Evolutionary conservation across 2,329 filamentous ascomycete species (phyloP), one percentile per base, ranked within the genome.

Genomic region (Cercospora beticola): DNA sequence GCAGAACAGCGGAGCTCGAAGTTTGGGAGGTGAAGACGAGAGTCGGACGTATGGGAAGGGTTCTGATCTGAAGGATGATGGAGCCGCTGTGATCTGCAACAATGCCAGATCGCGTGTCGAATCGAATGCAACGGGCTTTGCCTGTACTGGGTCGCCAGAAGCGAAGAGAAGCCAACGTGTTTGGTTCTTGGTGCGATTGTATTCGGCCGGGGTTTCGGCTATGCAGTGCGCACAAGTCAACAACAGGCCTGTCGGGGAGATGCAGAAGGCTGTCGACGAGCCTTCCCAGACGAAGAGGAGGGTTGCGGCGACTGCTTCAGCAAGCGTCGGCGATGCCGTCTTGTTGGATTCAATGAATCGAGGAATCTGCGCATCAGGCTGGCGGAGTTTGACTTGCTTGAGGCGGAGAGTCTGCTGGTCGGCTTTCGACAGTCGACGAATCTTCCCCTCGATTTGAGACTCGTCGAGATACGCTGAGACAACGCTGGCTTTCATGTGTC

Each of bases 211-310:
- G 0, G 74, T 76, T 59, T 86, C 84, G 2, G 82, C 83, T 18
- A 86, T 76, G 70, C 85, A 86, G 68, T 86, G 85, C 0, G 85
- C 79, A 73, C 84, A 86, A 1, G 83, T 86, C 21, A 86, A 75
- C 4, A 86, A 71, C 49, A 85, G 76, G 4, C 85, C 84, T 3
- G 74, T 65, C 0, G 79, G 70, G 0, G 81, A 79, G 36, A 86
- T 81, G 70, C 83, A 86, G 2, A 86, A 80, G 0, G 84, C 85
- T 1, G 84, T 86, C 5, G 84, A 83, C 5, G 84, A 84, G 69
- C 84, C 81, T 28, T 82, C 75, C 68, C 84, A 83, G 0, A 82
- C 82, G 69, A 86, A 86, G 26, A 86, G 80, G 5, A 85, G 77
- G 0, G 74, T 76, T 6, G 74, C 69, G 16, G 46, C 57, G 9